Conservation (phyloP, 495 filamentous ascomycete species). For the Daldinia decipiens region DNA sequence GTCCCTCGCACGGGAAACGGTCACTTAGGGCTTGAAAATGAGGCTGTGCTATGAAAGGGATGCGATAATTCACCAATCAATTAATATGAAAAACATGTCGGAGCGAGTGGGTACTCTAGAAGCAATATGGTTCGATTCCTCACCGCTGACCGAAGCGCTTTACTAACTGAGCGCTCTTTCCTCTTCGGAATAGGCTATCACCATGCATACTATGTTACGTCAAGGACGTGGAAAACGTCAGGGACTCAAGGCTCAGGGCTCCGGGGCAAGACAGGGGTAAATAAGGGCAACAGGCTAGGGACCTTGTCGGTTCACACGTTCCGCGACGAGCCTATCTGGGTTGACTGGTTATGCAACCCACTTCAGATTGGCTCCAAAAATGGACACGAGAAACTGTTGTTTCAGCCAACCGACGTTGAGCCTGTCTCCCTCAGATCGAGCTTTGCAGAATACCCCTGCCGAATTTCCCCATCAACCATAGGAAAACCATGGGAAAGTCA, state of each 20-base stretch:
- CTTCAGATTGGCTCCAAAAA: slow-evolving; percentile 55
- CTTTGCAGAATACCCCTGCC: slow-evolving; percentile 40
- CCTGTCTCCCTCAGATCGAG: slow-evolving; percentile 37
- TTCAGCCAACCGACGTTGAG: slow-evolving; percentile 58
- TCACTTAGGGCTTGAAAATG: slow-evolving; percentile 30
- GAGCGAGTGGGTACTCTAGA: slow-evolving; percentile 30
- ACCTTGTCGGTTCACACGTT: slow-evolving; percentile 43
- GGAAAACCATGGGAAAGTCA: slow-evolving; percentile 36
- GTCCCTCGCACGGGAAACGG: slow-evolving; percentile 15
- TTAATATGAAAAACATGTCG: slow-evolving; percentile 28
- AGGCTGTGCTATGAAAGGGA: slow-evolving; percentile 35
- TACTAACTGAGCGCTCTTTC: slow-evolving; percentile 36
- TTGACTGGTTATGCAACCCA: slow-evolving; percentile 41
- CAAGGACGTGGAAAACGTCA: slow-evolving; percentile 30
- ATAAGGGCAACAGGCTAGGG: slow-evolving; percentile 25
- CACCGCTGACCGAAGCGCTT: slow-evolving; percentile 44
- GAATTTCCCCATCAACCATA: slow-evolving; percentile 31
- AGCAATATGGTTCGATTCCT: slow-evolving; percentile 43
- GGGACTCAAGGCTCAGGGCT: slow-evolving; percentile 30
- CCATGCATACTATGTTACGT: slow-evolving; percentile 39
- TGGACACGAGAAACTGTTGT: slow-evolving; percentile 64
- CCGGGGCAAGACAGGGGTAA: slow-evolving; percentile 40
- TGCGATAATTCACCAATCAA: slow-evolving; percentile 41
- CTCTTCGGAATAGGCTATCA: slow-evolving; percentile 43
- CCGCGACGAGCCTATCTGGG: slow-evolving; percentile 44